Evolutionary conservation across 176 grass and related monocot genomes (phyloP), one percentile per base, ranked within the genome.

Genomic region (Carex parvula): DNA sequence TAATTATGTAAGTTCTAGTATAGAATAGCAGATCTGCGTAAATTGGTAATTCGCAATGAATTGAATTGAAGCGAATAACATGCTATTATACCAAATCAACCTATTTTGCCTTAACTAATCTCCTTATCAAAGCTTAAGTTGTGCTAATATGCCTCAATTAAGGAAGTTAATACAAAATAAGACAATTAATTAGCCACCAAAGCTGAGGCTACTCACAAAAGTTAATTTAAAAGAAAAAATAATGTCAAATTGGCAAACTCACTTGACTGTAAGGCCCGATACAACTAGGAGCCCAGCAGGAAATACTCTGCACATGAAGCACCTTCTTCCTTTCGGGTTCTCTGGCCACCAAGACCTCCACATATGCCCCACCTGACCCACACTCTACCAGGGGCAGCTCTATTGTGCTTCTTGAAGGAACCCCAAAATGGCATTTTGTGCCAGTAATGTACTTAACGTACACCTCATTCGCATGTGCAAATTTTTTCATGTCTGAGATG

Each of bases 181-280:
- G 44, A 55, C 22, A 76, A 26, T 42, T 26, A 76, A 26, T 42
- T 26, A 26, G 69, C 9, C 67, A 70, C 67, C 7, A 8, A 64
- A 1, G 22, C 26, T 64, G 62, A 70, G 17, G 35, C 15, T 42
- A 20, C 35, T 70, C 29, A 15, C 41, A 39, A 55, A 29, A 44
- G 12, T n/a, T 14, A 69, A 71, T 32, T 84, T 16, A 55, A 26
- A 58, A 66, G 14, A 35, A 44, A 66, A 76, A 78, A 52, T 68
- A 55, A 56, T 72, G 18, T 61, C 33, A 41, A 44, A 88, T 37
- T 66, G 54, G 2, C 32, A 65, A 82, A 50, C 84, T 37, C 78
- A 94, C 95, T 92, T 98, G 95, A 86, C 92, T 98, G 64, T 98
- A 98, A 71, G 95, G 95, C 81, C 95, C 95, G 0, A 98, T 98